phyloP scores from a whole-genome alignment of 2,329 filamentous ascomycete species.

The Chaetomium globosum region DNA sequence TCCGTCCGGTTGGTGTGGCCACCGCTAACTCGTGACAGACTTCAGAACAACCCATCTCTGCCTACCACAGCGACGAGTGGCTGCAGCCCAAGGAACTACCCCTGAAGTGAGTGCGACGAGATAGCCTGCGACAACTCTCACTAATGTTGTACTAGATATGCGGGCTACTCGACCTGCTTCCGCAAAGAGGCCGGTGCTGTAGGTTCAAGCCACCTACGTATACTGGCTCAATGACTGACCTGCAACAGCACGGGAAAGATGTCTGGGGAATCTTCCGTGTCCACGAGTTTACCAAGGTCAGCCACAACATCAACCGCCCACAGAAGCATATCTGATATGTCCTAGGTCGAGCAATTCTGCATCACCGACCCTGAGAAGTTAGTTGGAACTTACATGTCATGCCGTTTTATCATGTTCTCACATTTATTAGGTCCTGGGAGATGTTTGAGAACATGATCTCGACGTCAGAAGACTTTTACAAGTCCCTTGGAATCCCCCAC shows the following conservation, averaged over 20 bases:
- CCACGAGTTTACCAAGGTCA: conserved; percentile 92
- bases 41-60: conserved; percentile 91
- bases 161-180: conserved; percentile 94
- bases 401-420: conserved; percentile 57
- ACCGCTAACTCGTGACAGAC: conserved; percentile 47
- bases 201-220: not conserved
- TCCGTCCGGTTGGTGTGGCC: not conserved
- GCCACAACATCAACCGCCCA: conserved; percentile 2
- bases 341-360: conserved; percentile 65
- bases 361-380: conserved; percentile 55
- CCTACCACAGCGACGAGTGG: conserved; percentile 93
- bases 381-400: conserved; percentile 45
- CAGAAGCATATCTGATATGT: conserved; percentile 48
- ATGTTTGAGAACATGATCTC: conserved; percentile 91
- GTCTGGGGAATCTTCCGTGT: conserved; percentile 98
- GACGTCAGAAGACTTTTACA: conserved; percentile 91
- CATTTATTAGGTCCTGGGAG: conserved; percentile 81
- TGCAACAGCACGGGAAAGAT: conserved; percentile 63
- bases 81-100: conserved; percentile 80
- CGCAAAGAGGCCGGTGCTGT: conserved; percentile 80
- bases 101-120: conserved; percentile 55
- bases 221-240: not conserved
- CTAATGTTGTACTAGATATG: conserved; percentile 56
- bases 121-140: no score
- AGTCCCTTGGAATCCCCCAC: conserved; percentile 85